A percentile compares a stretch with the other conserved stretches of the same genome.
Conservation (phyloP, 768 basidiomycete species). For the Amanita muscaria region DNA sequence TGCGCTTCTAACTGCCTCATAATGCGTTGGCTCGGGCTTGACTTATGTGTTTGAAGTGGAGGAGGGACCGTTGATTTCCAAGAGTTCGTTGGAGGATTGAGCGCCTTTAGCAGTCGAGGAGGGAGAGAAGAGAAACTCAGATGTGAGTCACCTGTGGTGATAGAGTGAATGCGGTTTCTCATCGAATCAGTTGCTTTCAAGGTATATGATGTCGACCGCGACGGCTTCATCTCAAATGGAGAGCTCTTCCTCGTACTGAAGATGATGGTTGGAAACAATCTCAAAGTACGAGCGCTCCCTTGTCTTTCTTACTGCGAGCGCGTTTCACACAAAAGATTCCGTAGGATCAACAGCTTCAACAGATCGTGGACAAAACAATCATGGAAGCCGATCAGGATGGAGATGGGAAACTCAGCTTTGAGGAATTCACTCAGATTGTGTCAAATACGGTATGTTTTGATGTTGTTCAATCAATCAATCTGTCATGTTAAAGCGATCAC, state of each 20-base stretch:
- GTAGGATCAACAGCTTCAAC: slow-evolving; percentile 96
- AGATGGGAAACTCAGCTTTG: slow-evolving; percentile 95
- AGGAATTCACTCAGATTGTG: slow-evolving; percentile 95
- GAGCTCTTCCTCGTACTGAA: slow-evolving; percentile 97
- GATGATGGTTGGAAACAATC: slow-evolving; percentile 99
- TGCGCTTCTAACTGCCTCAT: slow-evolving; percentile 35
- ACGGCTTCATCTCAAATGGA: slow-evolving; percentile 96
- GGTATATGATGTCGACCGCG: slow-evolving; percentile 97
- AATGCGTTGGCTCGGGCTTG: background rate
- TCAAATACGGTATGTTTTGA: slow-evolving; percentile 78
- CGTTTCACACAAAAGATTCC: background rate
- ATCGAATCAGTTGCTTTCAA: slow-evolving; percentile 90
- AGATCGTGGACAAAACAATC: slow-evolving; percentile 99
- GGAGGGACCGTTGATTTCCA: slow-evolving; percentile 99
- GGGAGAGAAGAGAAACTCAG: slow-evolving; percentile 94
- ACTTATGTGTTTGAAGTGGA: slow-evolving; percentile 45
- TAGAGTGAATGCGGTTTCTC: too few species aligned
- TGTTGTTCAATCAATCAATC: slow-evolving; percentile 9
- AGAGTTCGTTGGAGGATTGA: slow-evolving; percentile 95
- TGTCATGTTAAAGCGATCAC: background rate
- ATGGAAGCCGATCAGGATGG: slow-evolving; percentile 99
- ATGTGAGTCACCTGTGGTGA: slow-evolving; percentile 68
- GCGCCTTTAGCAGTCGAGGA: slow-evolving; percentile 95
- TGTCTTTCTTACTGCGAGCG: background rate
- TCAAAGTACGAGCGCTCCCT: slow-evolving; percentile 57